Base-by-base conservation (phyloP, 129 eudicot genomes). In the Flaveria brownii region DNA sequence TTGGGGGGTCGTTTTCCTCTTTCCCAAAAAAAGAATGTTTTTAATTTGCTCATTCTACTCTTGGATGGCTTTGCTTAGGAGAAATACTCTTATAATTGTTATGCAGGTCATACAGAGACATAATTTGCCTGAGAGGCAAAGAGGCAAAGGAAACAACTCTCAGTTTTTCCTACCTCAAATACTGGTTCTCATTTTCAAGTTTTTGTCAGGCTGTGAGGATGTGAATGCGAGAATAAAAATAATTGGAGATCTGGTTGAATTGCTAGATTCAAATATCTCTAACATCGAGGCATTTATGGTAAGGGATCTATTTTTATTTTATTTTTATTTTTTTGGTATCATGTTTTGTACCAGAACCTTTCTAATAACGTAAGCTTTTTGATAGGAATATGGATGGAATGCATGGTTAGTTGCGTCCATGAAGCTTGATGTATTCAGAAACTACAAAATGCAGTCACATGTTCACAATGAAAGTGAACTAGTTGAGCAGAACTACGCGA, bases 221-320 rank as follows among this genome's bases (percentile, higher is more conserved):
- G 87, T 70, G 47, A 68, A 77, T 12, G 78, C 88, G 60, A 87
- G 99, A 78, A 86, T 82, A 70, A 91, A 89, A 79, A 86, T 95
- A 60, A 85, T 91, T 43, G 82, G 84, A 42, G 90, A 91, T 85
- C 83, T 95, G 67, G 91, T 95, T 70, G 99, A 91, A 64, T 90
- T 95, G 85, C 92, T 95, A 33, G 96, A 95, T 78, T 87, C 97
- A 77, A 95, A 87, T 89, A 82, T 83, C 80, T 91, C 92, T 28
- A 91, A 91, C 72, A 86, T 95, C 30, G 99, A 91, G 83, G 91
- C 99, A 77, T 78, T 95, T 71, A 86, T 91, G 97, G 99, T 95
- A 90, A 68, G 73, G 42, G 63, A 28, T 28, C 43, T 5, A 49
- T 72, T 10, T 25, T 9, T 43, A 20, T 20, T 20, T 20, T 20